These are phyloP conservation scores for Ramaria rubella DNA, from an alignment of 768 basidiomycete species.

Conservation along the genomic window DNA sequence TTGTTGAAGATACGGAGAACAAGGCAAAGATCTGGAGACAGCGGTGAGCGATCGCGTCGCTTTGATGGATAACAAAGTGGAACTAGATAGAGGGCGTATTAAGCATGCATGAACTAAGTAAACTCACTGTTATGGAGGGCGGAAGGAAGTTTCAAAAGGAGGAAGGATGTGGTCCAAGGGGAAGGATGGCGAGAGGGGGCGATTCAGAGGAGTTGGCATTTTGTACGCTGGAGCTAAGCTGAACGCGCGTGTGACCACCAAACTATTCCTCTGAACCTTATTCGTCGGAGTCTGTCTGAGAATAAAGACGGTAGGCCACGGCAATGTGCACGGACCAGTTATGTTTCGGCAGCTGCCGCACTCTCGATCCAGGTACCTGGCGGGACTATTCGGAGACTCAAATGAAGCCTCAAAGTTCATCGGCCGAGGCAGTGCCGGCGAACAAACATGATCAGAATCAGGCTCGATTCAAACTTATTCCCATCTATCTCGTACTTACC, in stretches of 20 bases:
- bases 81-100: neutral
- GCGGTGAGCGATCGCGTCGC: slow-evolving; percentile 2
- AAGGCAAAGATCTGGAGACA: neutral
- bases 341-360: neutral
- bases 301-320: neutral
- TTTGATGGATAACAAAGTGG: neutral
- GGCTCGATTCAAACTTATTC: too few species aligned
- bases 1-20: neutral
- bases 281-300: neutral
- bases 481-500: too few species aligned
- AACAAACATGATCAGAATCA: too few species aligned
- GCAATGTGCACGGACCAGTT: neutral
- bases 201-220: slow-evolving; percentile 12
- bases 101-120: slow-evolving; percentile 7
- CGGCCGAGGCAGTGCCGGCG: too few species aligned
- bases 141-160: slow-evolving; percentile 1
- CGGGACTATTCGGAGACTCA: neutral
- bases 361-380: too few species aligned
- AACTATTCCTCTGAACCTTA: slow-evolving; percentile 1
- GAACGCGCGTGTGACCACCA: slow-evolving; percentile 10
- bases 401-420: too few species aligned
- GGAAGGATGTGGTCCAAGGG: slow-evolving; percentile 9
- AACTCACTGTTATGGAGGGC: slow-evolving; percentile 9
- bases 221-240: slow-evolving; percentile 12
- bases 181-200: slow-evolving; percentile 11